Evolutionary conservation across 23 red algal species (phyloP), one percentile per base, ranked within the genome.

Genomic region (Agarophyton chilense): DNA sequence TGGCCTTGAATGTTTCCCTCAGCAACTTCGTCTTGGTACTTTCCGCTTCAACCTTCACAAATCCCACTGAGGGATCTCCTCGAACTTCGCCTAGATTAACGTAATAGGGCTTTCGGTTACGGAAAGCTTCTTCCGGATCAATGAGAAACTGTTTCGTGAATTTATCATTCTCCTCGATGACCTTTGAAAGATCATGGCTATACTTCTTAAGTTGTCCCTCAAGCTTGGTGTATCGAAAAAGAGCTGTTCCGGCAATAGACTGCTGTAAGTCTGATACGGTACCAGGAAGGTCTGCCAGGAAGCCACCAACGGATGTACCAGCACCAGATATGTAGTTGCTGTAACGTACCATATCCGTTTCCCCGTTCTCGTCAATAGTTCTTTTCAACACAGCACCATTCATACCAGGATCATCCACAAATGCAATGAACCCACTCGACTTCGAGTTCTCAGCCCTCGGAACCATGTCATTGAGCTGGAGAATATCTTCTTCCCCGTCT

Each of bases 161-260:
- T 47, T 35, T 25, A 22, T 79, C 46, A 32, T 79, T 79, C 17
- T 79, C 44, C 21, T 54, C 4, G 44, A 79, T 79, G 18, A 72
- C 40, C 65, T n/a, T 72, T 19, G 17, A 1, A 72, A 72, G 65
- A 1, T 72, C 16, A 9, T 35, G 35, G 19, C 19, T 45, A 5
- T 43, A 21, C 17, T 45, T 72, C 1, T 72, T 35, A 3, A 72
- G 65, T 45, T 72, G 17, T 32, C 43, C 65, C 7, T 43, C 16
- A 2, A 72, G 65, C 40, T 10, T 28, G 35, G 65, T 72, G 40
- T 72, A 72, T n/a, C 25, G 41, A 4, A 11, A 3, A 33, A 72
- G 31, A 2, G 65, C 43, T 5, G 16, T 1, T 43, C 43, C 17
- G 65, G 17, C 43, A 19, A 72, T 72, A 7, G 35, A 33, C 18